Evolutionary conservation across 1,284 basidiomycete species (phyloP).

Genomic region (Naganishia albida): DNA sequence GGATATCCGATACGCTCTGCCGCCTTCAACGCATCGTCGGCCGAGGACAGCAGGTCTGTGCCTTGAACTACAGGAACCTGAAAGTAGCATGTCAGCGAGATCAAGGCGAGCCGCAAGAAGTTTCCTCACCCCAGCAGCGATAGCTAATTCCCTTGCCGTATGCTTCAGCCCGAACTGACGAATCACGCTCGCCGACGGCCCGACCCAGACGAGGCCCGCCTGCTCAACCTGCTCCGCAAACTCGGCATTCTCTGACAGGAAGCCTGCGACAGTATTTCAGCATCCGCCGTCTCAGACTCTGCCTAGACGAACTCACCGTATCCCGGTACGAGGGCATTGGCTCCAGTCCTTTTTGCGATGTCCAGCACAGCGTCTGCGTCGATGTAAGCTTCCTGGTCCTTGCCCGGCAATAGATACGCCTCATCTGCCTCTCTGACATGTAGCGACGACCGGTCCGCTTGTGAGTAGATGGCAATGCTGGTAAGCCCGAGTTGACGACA

Average conservation of each 20-base stretch:
- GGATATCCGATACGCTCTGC: constrained; percentile 62
- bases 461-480: constrained; percentile 87
- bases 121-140: constrained; percentile 55
- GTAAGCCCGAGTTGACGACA: constrained; percentile 82
- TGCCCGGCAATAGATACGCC: constrained; percentile 45
- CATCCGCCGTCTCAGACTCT: not conserved
- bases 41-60: constrained; percentile 57
- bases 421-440: constrained; percentile 63
- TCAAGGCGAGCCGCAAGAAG: not conserved
- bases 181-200: constrained; percentile 62
- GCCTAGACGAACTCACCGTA: constrained; percentile 36
- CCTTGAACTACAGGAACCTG: constrained; percentile 61
- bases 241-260: constrained; percentile 65
- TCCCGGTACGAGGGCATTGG: constrained; percentile 39
- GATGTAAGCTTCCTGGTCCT: constrained; percentile 40
- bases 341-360: constrained; percentile 39
- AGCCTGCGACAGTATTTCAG: constrained; percentile 53
- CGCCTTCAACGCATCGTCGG: constrained; percentile 57
- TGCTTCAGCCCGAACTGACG: constrained; percentile 66
- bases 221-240: constrained; percentile 61
- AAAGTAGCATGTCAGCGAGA: not conserved
- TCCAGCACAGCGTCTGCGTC: constrained; percentile 37
- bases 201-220: constrained; percentile 63
- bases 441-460: constrained; percentile 73
- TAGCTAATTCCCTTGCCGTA: constrained; percentile 60